Evolutionary conservation across 2,329 filamentous ascomycete genomes (phyloP).

Genomic region (Sporothrix dimorphospora): DNA sequence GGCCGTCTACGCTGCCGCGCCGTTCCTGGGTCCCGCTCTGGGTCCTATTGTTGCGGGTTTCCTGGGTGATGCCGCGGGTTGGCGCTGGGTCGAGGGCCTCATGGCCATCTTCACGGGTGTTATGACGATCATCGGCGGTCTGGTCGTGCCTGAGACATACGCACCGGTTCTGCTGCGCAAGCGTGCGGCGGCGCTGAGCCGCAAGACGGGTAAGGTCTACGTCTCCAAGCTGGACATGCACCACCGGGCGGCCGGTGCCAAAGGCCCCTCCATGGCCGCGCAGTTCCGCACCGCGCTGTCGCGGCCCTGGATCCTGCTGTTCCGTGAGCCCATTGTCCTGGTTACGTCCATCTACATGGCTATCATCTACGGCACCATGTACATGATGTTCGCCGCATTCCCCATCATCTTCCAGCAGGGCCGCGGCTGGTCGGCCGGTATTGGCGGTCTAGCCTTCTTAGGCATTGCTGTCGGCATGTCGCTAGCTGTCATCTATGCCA

Average conservation of each 20-base stretch:
- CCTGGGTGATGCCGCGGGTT: constrained; percentile 64
- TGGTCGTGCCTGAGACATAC: constrained; percentile 64
- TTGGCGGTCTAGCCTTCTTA: constrained; percentile 67
- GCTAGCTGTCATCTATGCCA: constrained; percentile 57
- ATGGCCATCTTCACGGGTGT: constrained; percentile 65
- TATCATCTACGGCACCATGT: constrained; percentile 61
- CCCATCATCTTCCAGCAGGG: constrained; percentile 67
- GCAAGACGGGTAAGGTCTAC: constrained; percentile 59
- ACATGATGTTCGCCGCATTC: constrained; percentile 64
- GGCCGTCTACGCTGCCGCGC: constrained; percentile 65
- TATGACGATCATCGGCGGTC: constrained; percentile 58
- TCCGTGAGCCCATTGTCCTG: constrained; percentile 71
- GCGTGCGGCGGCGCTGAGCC: constrained; percentile 55
- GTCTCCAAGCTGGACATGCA: constrained; percentile 45
- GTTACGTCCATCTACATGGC: constrained; percentile 69
- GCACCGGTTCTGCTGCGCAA: constrained; percentile 59
- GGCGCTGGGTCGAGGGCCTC: constrained; percentile 71
- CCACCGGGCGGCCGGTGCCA: constrained; percentile 28
- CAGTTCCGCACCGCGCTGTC: constrained; percentile 62
- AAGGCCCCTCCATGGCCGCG: constrained; percentile 47
- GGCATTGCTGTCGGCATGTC: constrained; percentile 71
- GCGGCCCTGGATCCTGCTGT: constrained; percentile 70
- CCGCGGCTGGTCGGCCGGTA: constrained; percentile 61
- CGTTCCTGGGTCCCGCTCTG: constrained; percentile 67
- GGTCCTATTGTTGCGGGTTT: constrained; percentile 70